These are phyloP conservation scores for Debaryomyces singareniensis DNA, from an alignment of 1,139 yeast genomes.

Conservation along the genomic window DNA sequence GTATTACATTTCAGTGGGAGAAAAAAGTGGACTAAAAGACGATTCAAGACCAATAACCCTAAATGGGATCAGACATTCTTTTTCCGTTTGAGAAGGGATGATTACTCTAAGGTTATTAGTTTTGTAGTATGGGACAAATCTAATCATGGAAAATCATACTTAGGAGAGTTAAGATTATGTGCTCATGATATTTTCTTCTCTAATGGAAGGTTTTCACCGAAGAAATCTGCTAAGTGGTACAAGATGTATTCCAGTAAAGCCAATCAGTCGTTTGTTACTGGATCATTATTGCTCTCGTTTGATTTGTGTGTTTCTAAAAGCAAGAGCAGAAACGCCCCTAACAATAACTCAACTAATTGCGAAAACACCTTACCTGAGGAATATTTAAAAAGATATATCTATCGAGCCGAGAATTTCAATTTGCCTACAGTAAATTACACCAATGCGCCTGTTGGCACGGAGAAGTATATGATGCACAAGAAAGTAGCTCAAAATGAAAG, in stretches of 20 bases:
- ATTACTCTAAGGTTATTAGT: constrained; percentile 23
- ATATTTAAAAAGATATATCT: no score
- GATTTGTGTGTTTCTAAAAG: constrained; percentile 28
- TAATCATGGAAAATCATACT: constrained; percentile 38
- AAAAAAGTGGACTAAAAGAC: constrained; percentile 26
- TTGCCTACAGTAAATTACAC: no score
- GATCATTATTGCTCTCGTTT: constrained; percentile 49
- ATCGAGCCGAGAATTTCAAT: no score
- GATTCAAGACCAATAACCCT: constrained; percentile 35
- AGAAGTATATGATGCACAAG: no score
- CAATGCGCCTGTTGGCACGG: no score
- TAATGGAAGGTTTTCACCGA: constrained; percentile 12
- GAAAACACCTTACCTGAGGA: constrained; percentile 1
- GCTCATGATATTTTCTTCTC: constrained; percentile 34
- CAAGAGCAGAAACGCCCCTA: constrained; percentile 7
- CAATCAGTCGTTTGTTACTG: constrained; percentile 49
- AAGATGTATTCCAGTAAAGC: constrained; percentile 40
- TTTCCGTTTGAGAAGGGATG: constrained; percentile 25
- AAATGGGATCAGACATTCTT: constrained; percentile 37
- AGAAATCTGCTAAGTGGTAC: constrained; percentile 43
- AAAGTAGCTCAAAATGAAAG: no score
- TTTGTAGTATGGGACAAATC: constrained; percentile 44
- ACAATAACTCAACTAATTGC: constrained; percentile 3
- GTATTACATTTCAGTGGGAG: constrained; percentile 27
- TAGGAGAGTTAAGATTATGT: constrained; percentile 52